Evolutionary conservation across 352 stramenopile species (phyloP), one percentile per base, ranked within the genome.

Genomic region (Globisporangium iwayamae): DNA sequence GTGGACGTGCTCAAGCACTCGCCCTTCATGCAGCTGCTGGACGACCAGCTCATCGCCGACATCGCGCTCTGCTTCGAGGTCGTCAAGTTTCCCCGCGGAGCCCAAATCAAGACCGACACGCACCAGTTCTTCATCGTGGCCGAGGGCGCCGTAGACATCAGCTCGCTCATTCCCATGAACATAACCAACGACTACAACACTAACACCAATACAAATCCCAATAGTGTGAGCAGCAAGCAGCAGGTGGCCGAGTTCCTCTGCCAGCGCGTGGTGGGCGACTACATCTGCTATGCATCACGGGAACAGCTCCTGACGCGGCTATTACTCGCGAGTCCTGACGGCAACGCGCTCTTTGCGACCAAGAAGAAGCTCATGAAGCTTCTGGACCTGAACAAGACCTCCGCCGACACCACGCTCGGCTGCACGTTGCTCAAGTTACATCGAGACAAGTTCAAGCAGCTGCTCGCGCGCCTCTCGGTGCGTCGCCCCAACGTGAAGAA

Each of bases 21-120:
- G 41, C 78, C 79, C 28, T 89, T 88, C 64, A 85, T 87, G 69
- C 77, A 83, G 61, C 79, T 89, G 63, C 77, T 91, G 70, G 76
- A 89, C 68, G 71, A 75, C 2, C 74, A 73, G 34, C 68, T 76
- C 53, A 59, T 85, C 25, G 60, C 74, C 14, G 79, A 89, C 43
- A 67, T 91, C 28, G 77, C 78, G 4, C 54, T 64, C n/a, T 91
- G 79, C 74, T 91, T 91, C 62, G 68, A 79, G 4, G 65, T 76
- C 22, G 58, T 79, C 14, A 75, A 67, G 55, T 88, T 83, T 57
- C 4, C 73, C 6, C 74, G 74, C 39, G 79, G 76, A 3, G 73
- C 76, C 0, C 20, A 62, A 20, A 85, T 91, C 64, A 81, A 78
- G 54, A 79, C 68, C 57, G 77, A 87, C 28, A 67, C 72, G 38